Conservation (phyloP, 345 rosid species). For the Pistacia integerrima region DNA sequence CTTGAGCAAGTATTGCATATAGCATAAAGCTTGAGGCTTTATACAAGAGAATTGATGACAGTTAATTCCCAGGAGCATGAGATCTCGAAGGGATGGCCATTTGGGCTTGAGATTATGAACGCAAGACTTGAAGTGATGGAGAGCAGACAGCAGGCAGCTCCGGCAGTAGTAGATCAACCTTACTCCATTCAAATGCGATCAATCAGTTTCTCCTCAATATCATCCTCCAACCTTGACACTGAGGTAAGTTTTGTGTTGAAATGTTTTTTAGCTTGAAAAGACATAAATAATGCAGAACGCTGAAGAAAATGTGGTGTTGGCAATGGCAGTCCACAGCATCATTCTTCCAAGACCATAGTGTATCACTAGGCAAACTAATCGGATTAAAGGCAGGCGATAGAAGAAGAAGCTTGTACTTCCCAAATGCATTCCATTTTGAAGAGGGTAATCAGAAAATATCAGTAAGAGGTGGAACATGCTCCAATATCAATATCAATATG, state of each 20-base stretch:
- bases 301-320: too few species aligned
- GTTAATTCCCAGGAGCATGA: slow-evolving; percentile 35
- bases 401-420: slow-evolving; percentile 32
- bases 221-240: slow-evolving; percentile 58
- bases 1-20: background rate
- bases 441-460: slow-evolving; percentile 19
- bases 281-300: background rate
- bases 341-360: slow-evolving; percentile 53
- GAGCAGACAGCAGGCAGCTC: slow-evolving; percentile 26
- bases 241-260: slow-evolving; percentile 35
- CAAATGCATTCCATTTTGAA: slow-evolving; percentile 22
- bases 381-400: slow-evolving; percentile 41
- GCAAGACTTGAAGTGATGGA: slow-evolving; percentile 36
- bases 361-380: slow-evolving; percentile 50
- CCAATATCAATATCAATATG: background rate
- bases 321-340: slow-evolving; percentile 50
- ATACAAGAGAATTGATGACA: slow-evolving; percentile 1
- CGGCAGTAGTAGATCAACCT: slow-evolving; percentile 14
- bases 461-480: background rate
- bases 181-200: slow-evolving; percentile 29
- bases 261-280: background rate
- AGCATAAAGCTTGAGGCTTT: too few species aligned
- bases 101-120: slow-evolving; percentile 49
- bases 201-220: slow-evolving; percentile 42
- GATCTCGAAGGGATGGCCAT: slow-evolving; percentile 58